Base-by-base conservation (phyloP, 805 yeast species). In the Candida broadrunensis region DNA sequence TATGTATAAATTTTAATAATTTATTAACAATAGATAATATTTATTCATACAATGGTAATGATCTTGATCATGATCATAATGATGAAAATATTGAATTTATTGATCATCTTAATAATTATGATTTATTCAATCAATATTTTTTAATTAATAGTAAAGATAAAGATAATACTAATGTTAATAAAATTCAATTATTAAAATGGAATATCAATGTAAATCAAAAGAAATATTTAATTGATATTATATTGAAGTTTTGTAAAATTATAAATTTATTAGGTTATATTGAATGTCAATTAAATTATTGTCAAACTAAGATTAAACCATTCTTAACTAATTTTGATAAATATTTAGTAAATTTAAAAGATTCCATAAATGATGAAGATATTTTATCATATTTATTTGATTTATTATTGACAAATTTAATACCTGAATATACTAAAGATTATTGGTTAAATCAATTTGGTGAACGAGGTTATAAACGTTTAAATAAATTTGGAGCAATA, bases 401-500 rank as follows among this genome's bases (percentile, higher is more conserved):
- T 34, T 25, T 43, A 7, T 27, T 36, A 12, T 51, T 80, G 3
- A 77, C 85, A 0, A 84, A 85, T 2, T 63, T 76, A 38, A 65
- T 81, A 43, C 70, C 79, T 1, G 67, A 63, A 12, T 58, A 67
- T 1, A 61, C 78, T 2, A 72, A 70, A 43, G 80, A 78, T 41
- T 85, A 81, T 80, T 63, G 85, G 52, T 70, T 77, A 17, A 81
- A 82, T 48, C 78, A 80, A 36, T 63, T 85, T 25, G 89, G 87
- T 0, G 88, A 83, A 45, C 65, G 85, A 45, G 86, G 86, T 21
- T 55, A 77, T 15, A 77, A 75, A 45, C 67, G 77, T 47, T 76
- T 88, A 76, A 60, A 63, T 2, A 72, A 70, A 38, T 38, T 72
- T 14, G 83, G 85, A 0, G 71, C 68, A 26, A 58, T 68, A 1